Evolutionary conservation across 148 eudicot genomes (phyloP).

Genomic region (Rhododendron mucronatum): DNA sequence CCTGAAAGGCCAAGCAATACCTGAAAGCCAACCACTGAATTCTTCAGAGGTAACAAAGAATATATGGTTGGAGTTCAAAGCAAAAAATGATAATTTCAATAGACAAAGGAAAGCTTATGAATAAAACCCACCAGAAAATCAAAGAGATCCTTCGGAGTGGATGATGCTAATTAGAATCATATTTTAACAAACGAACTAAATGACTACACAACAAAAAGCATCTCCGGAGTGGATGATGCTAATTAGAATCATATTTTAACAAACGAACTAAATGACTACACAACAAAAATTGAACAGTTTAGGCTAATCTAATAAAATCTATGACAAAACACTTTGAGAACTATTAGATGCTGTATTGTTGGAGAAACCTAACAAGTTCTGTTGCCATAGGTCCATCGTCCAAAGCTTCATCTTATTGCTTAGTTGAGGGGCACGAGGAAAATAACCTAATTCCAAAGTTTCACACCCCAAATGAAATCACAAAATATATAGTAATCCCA

Average conservation of each 20-base stretch:
- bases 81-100: not conserved
- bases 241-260: not conserved
- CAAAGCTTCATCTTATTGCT: not conserved
- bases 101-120: not conserved
- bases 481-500: not conserved
- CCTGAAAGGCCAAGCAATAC: slow-evolving; percentile 92
- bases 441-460: not conserved
- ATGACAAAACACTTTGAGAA: not conserved
- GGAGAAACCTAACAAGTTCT: not conserved
- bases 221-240: too few species aligned
- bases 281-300: not conserved
- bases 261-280: not conserved
- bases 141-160: not conserved
- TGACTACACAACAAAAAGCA: not conserved
- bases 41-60: not conserved
- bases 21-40: slow-evolving; percentile 30
- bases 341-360: not conserved
- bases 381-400: not conserved
- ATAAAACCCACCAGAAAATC: not conserved
- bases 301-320: not conserved
- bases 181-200: not conserved
- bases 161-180: not conserved
- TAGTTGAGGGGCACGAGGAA: not conserved
- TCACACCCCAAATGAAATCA: not conserved
- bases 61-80: not conserved